Conservation (phyloP, 441 rosid species). For the Corymbia citriodora region DNA sequence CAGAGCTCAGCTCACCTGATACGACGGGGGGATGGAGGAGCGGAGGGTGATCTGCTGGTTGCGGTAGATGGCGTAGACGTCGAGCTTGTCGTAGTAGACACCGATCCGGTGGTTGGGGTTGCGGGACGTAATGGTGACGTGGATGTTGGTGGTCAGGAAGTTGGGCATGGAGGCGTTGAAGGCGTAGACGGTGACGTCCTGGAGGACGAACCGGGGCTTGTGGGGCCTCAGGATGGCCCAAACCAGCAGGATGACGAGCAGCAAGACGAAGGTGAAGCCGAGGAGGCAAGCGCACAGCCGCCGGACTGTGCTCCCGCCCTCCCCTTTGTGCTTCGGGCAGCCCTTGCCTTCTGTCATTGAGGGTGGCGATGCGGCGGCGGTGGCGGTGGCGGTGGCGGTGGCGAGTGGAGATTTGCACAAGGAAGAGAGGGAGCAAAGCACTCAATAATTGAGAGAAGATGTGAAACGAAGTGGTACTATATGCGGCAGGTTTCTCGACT, state of each 20-base stretch:
- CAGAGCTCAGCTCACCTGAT: neutral
- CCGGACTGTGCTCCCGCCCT: neutral
- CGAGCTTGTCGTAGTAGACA: constrained; percentile 11
- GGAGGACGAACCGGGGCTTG: constrained; percentile 11
- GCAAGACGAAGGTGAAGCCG: neutral
- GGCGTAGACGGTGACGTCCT: constrained; percentile 13
- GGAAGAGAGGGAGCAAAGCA: neutral
- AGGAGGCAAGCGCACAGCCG: neutral
- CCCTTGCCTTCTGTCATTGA: neutral
- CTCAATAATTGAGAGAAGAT: neutral
- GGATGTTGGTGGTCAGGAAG: constrained; percentile 13
- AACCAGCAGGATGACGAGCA: neutral
- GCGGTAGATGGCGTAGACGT: constrained; percentile 2
- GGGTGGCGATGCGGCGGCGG: neutral
- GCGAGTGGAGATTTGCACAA: neutral
- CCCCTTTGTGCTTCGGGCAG: neutral
- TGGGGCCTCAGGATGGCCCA: constrained; percentile 11
- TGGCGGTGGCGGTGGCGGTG: neutral
- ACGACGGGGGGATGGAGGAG: neutral
- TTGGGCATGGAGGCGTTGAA: constrained; percentile 9
- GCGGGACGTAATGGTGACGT: constrained; percentile 4
- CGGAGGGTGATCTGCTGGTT: constrained; percentile 12
- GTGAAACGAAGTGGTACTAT: neutral
- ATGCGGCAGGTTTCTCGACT: neutral
- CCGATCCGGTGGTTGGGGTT: constrained; percentile 11